phyloP scores from a whole-genome alignment of 306 rosid species.

The Prunus dulcis region DNA sequence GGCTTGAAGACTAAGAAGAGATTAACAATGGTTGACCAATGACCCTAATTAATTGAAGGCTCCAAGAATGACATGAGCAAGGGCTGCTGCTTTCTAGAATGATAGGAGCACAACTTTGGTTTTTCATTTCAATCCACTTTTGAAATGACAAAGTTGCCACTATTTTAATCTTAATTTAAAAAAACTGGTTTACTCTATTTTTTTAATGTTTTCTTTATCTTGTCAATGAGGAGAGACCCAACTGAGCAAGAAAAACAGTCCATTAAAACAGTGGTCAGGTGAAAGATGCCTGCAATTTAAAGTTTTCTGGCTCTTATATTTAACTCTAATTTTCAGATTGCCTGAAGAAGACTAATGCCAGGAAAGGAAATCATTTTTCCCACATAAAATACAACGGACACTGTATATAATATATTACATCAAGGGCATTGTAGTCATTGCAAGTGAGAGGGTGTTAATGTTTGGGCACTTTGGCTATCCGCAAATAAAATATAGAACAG shows the following conservation, averaged over 20 bases:
- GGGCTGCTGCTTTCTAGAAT: constrained; percentile 23
- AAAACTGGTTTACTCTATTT: neutral
- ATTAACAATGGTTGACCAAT: constrained; percentile 10
- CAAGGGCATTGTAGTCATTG: neutral
- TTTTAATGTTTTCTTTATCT: neutral
- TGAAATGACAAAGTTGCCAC: neutral
- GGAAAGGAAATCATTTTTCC: neutral
- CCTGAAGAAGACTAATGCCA: too few relatives aligned
- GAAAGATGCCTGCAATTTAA: neutral
- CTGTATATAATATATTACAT: neutral
- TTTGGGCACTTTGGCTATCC: neutral
- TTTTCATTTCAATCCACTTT: neutral
- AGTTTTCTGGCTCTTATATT: too few relatives aligned
- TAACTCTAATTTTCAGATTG: too few relatives aligned
- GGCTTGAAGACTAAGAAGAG: constrained; percentile 3
- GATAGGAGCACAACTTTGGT: neutral
- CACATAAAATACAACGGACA: neutral
- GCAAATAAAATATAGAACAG: neutral
- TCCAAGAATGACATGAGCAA: neutral
- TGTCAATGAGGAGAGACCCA: neutral
- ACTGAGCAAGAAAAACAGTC: neutral
- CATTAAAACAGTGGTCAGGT: neutral
- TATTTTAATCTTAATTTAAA: neutral
- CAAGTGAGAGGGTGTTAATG: neutral
- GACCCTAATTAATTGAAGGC: neutral